phyloP scores from a whole-genome alignment of 257 asterid species.

The Galeopsis tetrahit region DNA sequence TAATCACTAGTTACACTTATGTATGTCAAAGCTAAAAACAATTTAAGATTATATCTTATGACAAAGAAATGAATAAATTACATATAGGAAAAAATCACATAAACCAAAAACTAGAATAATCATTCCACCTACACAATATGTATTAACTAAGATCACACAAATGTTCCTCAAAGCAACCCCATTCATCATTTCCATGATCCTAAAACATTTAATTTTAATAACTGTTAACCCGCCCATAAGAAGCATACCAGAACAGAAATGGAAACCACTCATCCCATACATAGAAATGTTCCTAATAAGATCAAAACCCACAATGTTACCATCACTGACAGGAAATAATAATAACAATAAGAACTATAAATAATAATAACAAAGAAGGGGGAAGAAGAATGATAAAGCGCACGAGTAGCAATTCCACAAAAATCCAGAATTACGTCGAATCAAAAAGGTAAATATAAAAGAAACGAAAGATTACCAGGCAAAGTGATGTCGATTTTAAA shows the following conservation, averaged over 20 bases:
- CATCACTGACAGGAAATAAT: background rate
- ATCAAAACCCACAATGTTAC: conserved; percentile 19
- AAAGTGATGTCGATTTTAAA: conserved; percentile 92
- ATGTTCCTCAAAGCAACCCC: background rate
- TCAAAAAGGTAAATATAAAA: background rate
- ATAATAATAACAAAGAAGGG: background rate
- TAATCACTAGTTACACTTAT: background rate
- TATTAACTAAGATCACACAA: background rate
- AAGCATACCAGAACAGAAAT: conserved; percentile 5
- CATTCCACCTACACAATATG: background rate
- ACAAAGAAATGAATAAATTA: background rate
- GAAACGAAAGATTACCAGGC: conserved; percentile 49
- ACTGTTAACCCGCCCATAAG: background rate
- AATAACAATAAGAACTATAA: background rate
- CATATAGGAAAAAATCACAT: background rate
- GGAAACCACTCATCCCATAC: background rate
- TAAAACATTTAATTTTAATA: background rate
- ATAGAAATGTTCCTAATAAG: background rate
- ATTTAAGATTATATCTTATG: background rate
- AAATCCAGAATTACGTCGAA: conserved; percentile 5
- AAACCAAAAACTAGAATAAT: conserved; percentile 7
- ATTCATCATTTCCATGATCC: background rate
- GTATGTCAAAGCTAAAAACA: background rate
- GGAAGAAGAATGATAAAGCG: background rate
- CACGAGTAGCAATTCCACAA: conserved; percentile 1